phyloP scores from a whole-genome alignment of 2,329 filamentous ascomycete genomes.

The Fusarium praegraminearum region DNA sequence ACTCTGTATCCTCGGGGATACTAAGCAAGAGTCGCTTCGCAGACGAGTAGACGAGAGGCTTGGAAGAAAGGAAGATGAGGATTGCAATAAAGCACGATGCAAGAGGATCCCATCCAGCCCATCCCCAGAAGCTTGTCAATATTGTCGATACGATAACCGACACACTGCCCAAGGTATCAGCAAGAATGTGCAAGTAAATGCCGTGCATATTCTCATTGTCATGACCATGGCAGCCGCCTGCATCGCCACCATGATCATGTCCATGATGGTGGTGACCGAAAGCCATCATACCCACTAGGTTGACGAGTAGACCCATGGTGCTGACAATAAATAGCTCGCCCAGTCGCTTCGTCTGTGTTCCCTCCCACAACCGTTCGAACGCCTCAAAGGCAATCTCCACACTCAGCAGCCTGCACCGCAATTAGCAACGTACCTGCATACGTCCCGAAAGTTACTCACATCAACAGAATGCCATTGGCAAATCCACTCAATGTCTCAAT shows the following conservation, averaged over 20 bases:
- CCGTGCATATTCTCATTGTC: constrained; percentile 98
- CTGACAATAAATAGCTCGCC: constrained; percentile 91
- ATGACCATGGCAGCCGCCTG: constrained; percentile 62
- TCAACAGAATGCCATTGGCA: constrained; percentile 93
- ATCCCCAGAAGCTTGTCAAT: constrained; percentile 87
- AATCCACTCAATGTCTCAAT: constrained; percentile 97
- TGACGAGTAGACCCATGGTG: constrained; percentile 85
- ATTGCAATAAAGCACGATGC: constrained; percentile 94
- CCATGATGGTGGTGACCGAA: constrained; percentile 75
- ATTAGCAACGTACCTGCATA: constrained; percentile 23
- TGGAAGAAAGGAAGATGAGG: constrained; percentile 91
- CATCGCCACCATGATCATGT: constrained; percentile 55
- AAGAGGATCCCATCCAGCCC: constrained; percentile 94
- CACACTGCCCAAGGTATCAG: constrained; percentile 92
- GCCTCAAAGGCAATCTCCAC: constrained; percentile 97
- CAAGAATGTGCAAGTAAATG: constrained; percentile 94
- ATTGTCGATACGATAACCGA: constrained; percentile 94
- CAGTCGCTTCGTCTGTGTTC: constrained; percentile 84
- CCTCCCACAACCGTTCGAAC: constrained; percentile 85
- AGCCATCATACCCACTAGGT: constrained; percentile 89
- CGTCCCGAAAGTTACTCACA: constrained; percentile 65
- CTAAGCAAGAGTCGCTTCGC: constrained; percentile 86
- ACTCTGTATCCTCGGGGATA: constrained; percentile 86
- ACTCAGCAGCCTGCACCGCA: constrained; percentile 78
- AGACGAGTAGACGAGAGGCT: constrained; percentile 87